Evolutionary conservation across 768 basidiomycete genomes (phyloP), one percentile per base, ranked within the genome.

Genomic region (Russula vinacea): DNA sequence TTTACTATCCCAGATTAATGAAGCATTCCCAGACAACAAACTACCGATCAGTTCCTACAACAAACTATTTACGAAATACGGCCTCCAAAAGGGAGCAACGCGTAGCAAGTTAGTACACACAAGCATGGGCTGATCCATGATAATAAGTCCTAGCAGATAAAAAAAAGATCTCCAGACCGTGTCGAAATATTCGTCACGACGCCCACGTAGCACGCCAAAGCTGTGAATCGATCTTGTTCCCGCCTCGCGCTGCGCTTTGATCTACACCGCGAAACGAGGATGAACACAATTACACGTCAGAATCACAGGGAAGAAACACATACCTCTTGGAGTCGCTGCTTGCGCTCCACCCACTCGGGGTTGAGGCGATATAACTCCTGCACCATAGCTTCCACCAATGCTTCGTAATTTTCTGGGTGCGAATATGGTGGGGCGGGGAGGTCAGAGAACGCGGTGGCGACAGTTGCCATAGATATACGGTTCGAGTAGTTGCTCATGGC

Each of bases 321-420:
- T 49, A 67, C 68, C 68, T 68, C 42, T 49, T 68, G 22, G 8
- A 69, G 60, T 51, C 60, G 60, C 56, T 40, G 50, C 54, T 65
- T 67, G 42, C 68, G 66, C 54, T 63, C 68, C 29, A 57, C 62
- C 68, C 68, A 69, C 42, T 64, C 62, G 0, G 68, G 68, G 26
- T 54, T 69, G 26, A 69, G 53, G 16, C 57, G 50, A 40, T 67
- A 69, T 33, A 69, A 54, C 40, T 67, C 66, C 44, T 67, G 52
- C 53, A 69, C 13, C 66, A 69, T 67, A 33, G 68, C 66, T 1
- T 59, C 53, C 10, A 69, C 68, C 35, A 69, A 35, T 37, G 58
- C 68, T 2, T 62, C 62, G 39, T 69, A 69, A 42, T 59, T 59
- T 33, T 64, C 52, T 10, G 62, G 58, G 4, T 39, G 60, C 17